Evolutionary conservation across 225 moss, liverwort and hornwort genomes (phyloP), one percentile per base, ranked within the genome.

Genomic region (Polytrichum formosum): DNA sequence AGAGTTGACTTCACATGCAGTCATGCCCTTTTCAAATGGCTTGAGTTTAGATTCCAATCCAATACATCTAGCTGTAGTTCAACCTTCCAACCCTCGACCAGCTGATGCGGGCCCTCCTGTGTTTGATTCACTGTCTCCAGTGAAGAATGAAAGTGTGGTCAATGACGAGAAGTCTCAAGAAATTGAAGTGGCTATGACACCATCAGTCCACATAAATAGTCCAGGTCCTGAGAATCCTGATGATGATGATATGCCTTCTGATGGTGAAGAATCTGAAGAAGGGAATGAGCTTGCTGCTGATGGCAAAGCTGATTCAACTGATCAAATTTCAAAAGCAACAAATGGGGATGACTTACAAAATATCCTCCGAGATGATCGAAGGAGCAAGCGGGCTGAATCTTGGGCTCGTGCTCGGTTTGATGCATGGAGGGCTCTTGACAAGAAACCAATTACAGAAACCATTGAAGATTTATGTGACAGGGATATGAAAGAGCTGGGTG

Each of bases 351-450:
- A 87, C 70, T 74, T 79, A 53, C 84, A 84, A 54, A 77, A 61
- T 73, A 74, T 66, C 70, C 81, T 79, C 54, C 23, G 9, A 20
- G 75, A 80, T 61, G 82, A 82, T 31, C 82, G 82, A 73, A 81
- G 79, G 71, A 88, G 84, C 71, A 88, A 84, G 79, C 84, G 84
- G 62, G 84, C 88, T n/a, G 88, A 88, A 77, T 79, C 88, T 72
- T 88, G 88, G 88, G 88, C 88, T 55, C 84, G 82, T 62, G 88
- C 88, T 77, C 84, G 88, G 75, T 88, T 88, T 67, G 84, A 88
- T 69, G 82, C 88, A 2, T 88, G 88, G 88, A 79, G 88, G 73
- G 71, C 77, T 71, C 65, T 77, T 72, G 76, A 68, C 54, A 88
- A 88, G 68, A 82, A 79, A 56, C 79, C 84, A 8, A 84, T 71